phyloP scores from a whole-genome alignment of 2,329 filamentous ascomycete species.

The Alternaria sp. region DNA sequence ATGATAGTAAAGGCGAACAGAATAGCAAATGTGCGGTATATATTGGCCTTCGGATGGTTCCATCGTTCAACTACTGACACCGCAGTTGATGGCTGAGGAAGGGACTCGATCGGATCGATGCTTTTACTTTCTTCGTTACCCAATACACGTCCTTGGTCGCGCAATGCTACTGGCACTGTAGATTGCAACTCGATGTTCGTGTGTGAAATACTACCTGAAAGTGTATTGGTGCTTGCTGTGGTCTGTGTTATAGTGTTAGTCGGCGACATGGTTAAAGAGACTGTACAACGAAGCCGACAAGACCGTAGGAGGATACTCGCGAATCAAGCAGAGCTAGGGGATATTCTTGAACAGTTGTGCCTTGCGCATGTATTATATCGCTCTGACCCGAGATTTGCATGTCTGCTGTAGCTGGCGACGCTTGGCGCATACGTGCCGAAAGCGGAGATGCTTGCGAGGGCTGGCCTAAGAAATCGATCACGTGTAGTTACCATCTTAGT shows the following conservation, averaged over 20 bases:
- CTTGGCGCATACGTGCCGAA: background rate
- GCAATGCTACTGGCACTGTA: background rate
- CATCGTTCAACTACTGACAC: slow-evolving; percentile 61
- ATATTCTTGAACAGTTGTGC: background rate
- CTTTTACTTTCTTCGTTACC: slow-evolving; percentile 12
- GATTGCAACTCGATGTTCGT: background rate
- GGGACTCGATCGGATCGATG: slow-evolving; percentile 41
- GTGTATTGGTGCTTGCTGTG: background rate
- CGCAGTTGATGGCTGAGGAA: slow-evolving; percentile 55
- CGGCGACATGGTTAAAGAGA: slow-evolving; percentile 13
- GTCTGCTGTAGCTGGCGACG: background rate
- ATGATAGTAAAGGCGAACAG: slow-evolving; percentile 68
- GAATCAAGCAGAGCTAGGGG: background rate
- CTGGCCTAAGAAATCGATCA: background rate
- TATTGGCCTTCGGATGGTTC: slow-evolving; percentile 67
- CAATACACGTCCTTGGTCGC: slow-evolving; percentile 1
- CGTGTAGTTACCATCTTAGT: background rate
- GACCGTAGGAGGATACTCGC: background rate
- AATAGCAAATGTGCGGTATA: slow-evolving; percentile 64
- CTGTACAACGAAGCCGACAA: background rate
- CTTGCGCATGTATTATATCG: background rate
- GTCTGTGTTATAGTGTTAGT: slow-evolving; percentile 18
- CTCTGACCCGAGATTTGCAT: background rate
- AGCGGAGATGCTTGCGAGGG: background rate
- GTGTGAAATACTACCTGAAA: background rate